Evolutionary conservation across 1,284 basidiomycete species (phyloP).

Genomic region (Peniophora sp.): DNA sequence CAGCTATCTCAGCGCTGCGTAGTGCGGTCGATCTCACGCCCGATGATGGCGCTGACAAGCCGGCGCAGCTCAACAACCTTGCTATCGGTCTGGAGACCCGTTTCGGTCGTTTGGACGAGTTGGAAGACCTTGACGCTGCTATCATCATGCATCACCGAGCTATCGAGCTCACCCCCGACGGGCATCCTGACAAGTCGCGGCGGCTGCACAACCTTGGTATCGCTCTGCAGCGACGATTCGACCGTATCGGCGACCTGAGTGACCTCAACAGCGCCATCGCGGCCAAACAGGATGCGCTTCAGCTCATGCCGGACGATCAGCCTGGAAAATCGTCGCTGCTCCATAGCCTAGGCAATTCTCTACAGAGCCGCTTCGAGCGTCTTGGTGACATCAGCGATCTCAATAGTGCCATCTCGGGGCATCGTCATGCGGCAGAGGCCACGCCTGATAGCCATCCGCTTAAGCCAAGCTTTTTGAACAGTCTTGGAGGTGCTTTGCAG

Average conservation of each 20-base stretch:
- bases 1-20: background rate
- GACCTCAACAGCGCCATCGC: background rate
- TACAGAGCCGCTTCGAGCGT: background rate
- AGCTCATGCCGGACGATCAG: background rate
- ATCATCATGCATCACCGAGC: background rate
- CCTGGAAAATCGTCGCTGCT: background rate
- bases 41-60: background rate
- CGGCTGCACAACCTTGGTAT: background rate
- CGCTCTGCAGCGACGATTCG: background rate
- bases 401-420: background rate
- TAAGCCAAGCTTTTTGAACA: background rate
- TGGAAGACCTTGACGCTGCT: background rate
- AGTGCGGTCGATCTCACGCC: background rate
- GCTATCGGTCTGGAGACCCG: background rate
- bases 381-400: background rate
- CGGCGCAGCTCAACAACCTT: background rate
- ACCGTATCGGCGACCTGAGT: background rate
- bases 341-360: background rate
- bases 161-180: background rate
- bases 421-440: background rate
- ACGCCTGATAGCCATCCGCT: background rate
- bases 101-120: background rate
- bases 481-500: background rate
- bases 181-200: background rate
- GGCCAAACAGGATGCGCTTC: background rate